These are phyloP conservation scores for Coniella vitis DNA, from an alignment of 2,329 filamentous ascomycete species.

Conservation along the genomic window DNA sequence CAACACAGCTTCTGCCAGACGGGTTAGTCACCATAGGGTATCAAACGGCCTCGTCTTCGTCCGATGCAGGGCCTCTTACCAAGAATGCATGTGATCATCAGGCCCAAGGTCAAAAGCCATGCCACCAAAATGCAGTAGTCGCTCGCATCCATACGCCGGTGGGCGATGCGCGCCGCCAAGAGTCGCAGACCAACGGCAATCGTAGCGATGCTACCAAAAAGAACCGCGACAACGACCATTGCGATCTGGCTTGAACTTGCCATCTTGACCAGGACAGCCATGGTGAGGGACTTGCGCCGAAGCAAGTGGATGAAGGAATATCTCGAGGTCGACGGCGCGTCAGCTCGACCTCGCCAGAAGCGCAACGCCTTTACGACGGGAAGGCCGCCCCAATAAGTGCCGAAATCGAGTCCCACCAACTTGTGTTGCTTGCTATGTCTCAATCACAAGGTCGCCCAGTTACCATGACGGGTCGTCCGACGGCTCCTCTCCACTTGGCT, in stretches of 20 bases:
- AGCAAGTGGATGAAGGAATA: neutral
- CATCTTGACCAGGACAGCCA: slow-evolving; percentile 20
- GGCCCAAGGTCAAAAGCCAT: slow-evolving; percentile 15
- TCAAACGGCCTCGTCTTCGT: too few species aligned
- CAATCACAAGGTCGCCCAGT: neutral
- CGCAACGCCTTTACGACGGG: neutral
- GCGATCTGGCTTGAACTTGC: slow-evolving; percentile 18
- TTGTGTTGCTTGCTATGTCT: neutral
- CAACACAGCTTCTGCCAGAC: slow-evolving; percentile 15
- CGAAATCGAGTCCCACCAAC: neutral
- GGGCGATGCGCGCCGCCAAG: slow-evolving; percentile 18
- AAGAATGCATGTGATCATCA: slow-evolving; percentile 9
- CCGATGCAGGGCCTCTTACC: neutral
- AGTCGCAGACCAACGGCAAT: slow-evolving; percentile 19
- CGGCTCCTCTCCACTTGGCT: neutral
- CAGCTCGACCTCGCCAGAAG: neutral
- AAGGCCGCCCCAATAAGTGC: neutral
- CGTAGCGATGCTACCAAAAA: slow-evolving; percentile 19
- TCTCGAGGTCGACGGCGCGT: neutral
- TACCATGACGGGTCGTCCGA: neutral
- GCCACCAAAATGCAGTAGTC: slow-evolving; percentile 20
- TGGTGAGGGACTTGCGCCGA: slow-evolving; percentile 1
- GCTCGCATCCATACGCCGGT: slow-evolving; percentile 20
- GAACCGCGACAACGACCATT: slow-evolving; percentile 9
- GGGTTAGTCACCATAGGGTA: slow-evolving; percentile 4